Evolutionary conservation across 441 rosid genomes (phyloP), one percentile per base, ranked within the genome.

Genomic region (Gossypium gossypioides): DNA sequence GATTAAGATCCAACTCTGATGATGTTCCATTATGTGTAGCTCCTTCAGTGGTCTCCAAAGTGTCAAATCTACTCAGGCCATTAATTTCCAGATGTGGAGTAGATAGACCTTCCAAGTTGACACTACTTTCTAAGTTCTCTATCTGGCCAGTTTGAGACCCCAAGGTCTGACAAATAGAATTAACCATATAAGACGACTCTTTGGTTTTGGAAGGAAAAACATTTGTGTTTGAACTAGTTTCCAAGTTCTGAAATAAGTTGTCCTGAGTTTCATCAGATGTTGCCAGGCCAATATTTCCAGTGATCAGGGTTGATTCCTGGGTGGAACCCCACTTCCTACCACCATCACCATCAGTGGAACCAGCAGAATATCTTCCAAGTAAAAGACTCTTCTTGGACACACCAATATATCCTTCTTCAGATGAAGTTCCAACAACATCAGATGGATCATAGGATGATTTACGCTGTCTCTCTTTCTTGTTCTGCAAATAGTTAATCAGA

Each of bases 401-500:
- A 75, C 86, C 83, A 69, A 75, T 70, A 81, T 80, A 89, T 67
- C 96, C 99, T 81, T 92, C 98, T 79, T 95, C 99, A 34, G 97
- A 91, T 32, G 97, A 95, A 73, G 92, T 84, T 73, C 93, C 95
- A 72, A 88, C 88, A 77, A 86, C 86, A 86, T 91, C 99, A 81
- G 89, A 86, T 16, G 91, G 90, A 59, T 95, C 98, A 82, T 87
- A 87, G 21, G 84, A 84, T 58, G 96, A 91, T 84, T 86, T 93
- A 24, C 98, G 91, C 76, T 92, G 99, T 62, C 94, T 79, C 54
- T 92, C 97, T 81, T 93, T 92, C 87, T 92, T 95, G 80, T 73
- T 88, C 87, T 95, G 99, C 85, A 95, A 74, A 84, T 85, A 91
- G 87, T 89, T 92, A 82, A 95, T 84, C 44, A 95, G 85, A 77